Conservation (phyloP, 805 yeast genomes). For the Saturnispora gosingensis region DNA sequence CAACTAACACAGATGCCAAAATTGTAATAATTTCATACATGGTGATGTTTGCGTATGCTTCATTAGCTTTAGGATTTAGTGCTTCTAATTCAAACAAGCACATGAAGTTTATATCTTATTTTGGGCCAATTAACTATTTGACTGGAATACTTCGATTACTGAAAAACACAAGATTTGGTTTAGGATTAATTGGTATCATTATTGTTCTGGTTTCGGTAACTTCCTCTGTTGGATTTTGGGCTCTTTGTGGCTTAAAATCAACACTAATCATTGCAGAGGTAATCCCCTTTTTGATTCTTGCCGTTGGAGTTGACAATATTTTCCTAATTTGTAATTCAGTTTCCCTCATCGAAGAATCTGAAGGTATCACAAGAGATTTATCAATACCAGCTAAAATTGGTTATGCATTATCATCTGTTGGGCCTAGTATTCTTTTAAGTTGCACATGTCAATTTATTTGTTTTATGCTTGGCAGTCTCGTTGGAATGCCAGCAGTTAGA, state of each 20-base stretch:
- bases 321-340: conserved; percentile 79
- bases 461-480: conserved; percentile 68
- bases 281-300: conserved; percentile 84
- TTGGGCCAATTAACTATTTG: conserved; percentile 7
- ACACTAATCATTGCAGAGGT: conserved; percentile 94
- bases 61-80: conserved; percentile 62
- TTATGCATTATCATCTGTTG: conserved; percentile 59
- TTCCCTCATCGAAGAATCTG: conserved; percentile 39
- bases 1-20: conserved; percentile 68
- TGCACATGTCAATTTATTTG: conserved; percentile 72
- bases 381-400: conserved; percentile 52
- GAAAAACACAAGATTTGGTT: conserved; percentile 51
- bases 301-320: conserved; percentile 91
- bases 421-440: conserved; percentile 79
- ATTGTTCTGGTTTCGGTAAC: conserved; percentile 75
- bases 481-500: conserved; percentile 92
- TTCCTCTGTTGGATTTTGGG: conserved; percentile 75
- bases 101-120: conserved; percentile 1
- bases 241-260: conserved; percentile 68
- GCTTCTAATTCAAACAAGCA: background rate
- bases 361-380: conserved; percentile 25
- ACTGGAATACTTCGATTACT: conserved; percentile 17
- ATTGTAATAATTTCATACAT: conserved; percentile 69
- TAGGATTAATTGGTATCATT: conserved; percentile 78
- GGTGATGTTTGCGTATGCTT: conserved; percentile 81